A percentile compares a stretch with the other conserved stretches of the same genome.
These are phyloP conservation scores for Lactarius trivialis DNA, from an alignment of 768 basidiomycete genomes.

Conservation along the genomic window DNA sequence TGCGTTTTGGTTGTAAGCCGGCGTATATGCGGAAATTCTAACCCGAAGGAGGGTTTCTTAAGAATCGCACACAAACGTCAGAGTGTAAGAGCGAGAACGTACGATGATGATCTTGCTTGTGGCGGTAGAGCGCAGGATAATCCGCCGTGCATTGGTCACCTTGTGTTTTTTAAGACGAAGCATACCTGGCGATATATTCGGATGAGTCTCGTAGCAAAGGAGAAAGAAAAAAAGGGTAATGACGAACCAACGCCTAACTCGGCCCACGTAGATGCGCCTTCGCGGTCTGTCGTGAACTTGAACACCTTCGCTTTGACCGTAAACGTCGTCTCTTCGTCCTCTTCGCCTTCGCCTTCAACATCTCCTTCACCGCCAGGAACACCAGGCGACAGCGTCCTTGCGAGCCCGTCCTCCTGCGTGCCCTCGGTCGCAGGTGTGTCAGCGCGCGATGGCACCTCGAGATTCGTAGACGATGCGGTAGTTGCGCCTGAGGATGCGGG, in stretches of 20 bases:
- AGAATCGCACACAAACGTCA: constrained; percentile 1
- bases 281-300: constrained; percentile 46
- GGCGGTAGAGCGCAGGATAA: constrained; percentile 64
- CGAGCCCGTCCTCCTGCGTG: constrained; percentile 23
- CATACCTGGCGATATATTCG: constrained; percentile 39
- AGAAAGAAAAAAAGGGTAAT: neutral
- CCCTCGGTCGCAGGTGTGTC: constrained; percentile 27
- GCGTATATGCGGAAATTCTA: constrained; percentile 72
- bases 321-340: constrained; percentile 65
- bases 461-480: neutral
- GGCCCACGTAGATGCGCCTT: constrained; percentile 46
- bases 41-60: neutral
- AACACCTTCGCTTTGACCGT: constrained; percentile 55
- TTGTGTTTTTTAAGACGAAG: constrained; percentile 72
- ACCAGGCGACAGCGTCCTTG: constrained; percentile 22
- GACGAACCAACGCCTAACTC: constrained; percentile 65
- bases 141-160: constrained; percentile 47
- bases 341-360: constrained; percentile 66
- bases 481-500: neutral
- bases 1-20: constrained; percentile 46
- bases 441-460: constrained; percentile 3
- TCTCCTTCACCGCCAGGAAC: constrained; percentile 52
- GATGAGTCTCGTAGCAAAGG: neutral
- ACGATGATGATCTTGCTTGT: constrained; percentile 75
- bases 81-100: constrained; percentile 28